Evolutionary conservation across 139 green algal genomes (phyloP).

Genomic region (Pedinophyceae sp.): DNA sequence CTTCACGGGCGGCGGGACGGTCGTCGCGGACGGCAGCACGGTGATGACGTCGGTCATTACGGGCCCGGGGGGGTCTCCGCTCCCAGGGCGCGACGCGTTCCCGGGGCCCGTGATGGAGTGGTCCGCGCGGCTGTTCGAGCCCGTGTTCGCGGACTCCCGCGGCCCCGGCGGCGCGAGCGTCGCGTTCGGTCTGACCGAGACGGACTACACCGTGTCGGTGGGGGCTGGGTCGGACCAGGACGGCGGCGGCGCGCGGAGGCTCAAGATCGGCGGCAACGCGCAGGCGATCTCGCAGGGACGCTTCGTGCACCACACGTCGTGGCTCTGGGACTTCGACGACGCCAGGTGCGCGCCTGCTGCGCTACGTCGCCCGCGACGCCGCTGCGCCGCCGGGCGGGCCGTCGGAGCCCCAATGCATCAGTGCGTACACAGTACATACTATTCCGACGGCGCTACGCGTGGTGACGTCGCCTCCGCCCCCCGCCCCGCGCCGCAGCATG

Average conservation of each 20-base stretch:
- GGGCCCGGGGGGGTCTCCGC: slow-evolving; percentile 1
- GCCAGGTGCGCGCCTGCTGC: too few relatives aligned
- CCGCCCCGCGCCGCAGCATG: too few relatives aligned
- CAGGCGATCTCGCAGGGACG: slow-evolving; percentile 81
- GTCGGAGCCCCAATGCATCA: too few relatives aligned
- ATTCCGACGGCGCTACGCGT: too few relatives aligned
- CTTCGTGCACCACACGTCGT: slow-evolving; percentile 94
- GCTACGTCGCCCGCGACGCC: too few relatives aligned
- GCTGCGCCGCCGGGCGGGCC: too few relatives aligned
- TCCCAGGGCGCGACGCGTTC: slow-evolving; percentile 47
- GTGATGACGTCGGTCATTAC: slow-evolving; percentile 43
- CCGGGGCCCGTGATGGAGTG: slow-evolving; percentile 82
- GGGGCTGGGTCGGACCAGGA: not conserved
- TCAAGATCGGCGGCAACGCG: slow-evolving; percentile 95
- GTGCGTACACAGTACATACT: too few relatives aligned
- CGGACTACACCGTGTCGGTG: slow-evolving; percentile 1
- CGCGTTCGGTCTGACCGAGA: slow-evolving; percentile 4
- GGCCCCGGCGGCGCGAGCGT: slow-evolving; percentile 54
- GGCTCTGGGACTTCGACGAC: slow-evolving; percentile 88
- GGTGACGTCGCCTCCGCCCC: too few relatives aligned
- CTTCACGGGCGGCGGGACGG: slow-evolving; percentile 89
- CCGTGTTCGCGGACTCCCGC: slow-evolving; percentile 40
- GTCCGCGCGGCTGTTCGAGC: slow-evolving; percentile 57
- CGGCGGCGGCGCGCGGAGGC: slow-evolving; percentile 15
- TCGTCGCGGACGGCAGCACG: slow-evolving; percentile 80